A percentile compares a stretch with the other conserved stretches of the same genome.
These are phyloP conservation scores for Penicillium decumbens DNA, from an alignment of 2,329 filamentous ascomycete species.

Conservation along the genomic window DNA sequence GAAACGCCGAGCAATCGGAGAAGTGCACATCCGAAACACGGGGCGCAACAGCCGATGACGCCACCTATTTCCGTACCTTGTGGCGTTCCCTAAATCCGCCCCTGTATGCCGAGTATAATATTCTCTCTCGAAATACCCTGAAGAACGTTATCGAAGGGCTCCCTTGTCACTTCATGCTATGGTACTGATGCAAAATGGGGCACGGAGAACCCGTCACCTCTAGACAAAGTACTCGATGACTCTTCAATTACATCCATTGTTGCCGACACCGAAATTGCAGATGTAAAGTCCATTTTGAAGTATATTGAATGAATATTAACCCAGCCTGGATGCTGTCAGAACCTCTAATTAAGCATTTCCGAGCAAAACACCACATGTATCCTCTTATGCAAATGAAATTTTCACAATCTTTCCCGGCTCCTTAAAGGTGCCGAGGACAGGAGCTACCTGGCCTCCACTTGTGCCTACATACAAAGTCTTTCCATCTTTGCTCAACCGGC, in stretches of 20 bases:
- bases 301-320: too few relatives aligned
- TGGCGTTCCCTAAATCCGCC: background rate
- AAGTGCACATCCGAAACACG: conserved; percentile 11
- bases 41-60: conserved; percentile 9
- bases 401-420: conserved; percentile 22
- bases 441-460: conserved; percentile 23
- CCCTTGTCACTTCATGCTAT: too few relatives aligned
- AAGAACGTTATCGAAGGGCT: background rate
- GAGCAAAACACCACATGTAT: background rate
- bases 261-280: too few relatives aligned
- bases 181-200: too few relatives aligned
- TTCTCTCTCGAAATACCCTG: background rate
- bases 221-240: too few relatives aligned
- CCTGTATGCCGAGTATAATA: background rate
- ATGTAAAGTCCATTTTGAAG: too few relatives aligned
- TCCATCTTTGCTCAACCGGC: conserved; percentile 12
- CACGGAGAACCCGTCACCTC: too few relatives aligned
- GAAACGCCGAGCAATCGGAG: conserved; percentile 12
- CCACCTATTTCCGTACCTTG: conserved; percentile 1
- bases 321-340: too few relatives aligned
- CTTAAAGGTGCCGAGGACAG: conserved; percentile 21
- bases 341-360: background rate
- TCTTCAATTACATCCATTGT: too few relatives aligned
- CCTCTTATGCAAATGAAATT: conserved; percentile 2
- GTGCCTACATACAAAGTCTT: conserved; percentile 24